Evolutionary conservation across 805 yeast genomes (phyloP), one percentile per base, ranked within the genome.

Genomic region (Lipomyces spencermartinsiae): DNA sequence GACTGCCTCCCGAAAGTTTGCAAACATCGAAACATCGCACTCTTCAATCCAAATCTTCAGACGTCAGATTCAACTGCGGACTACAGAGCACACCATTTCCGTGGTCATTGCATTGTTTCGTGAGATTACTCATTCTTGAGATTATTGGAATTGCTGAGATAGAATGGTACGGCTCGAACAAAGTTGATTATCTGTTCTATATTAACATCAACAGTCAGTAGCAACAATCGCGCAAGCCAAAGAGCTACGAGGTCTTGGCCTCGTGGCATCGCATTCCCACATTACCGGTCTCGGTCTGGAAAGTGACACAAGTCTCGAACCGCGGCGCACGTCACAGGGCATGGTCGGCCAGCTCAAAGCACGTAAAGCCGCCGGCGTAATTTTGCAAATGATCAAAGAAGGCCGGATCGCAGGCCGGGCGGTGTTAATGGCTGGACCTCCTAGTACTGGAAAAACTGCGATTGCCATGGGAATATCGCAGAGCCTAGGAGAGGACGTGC

Each of bases 371-470:
- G 97, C 97, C 22, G 99, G 97, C 66, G 89, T 95, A 55, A 89
- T 95, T 63, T 85, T 94, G 74, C 93, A 91, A 81, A 89, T 95
- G 92, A 92, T 95, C 69, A 93, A 92, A 77, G 93, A 91, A 43
- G 97, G 97, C 62, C 88, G 91, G 73, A 94, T 95, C 80, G 97
- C 98, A 29, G 99, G 99, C 34, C 87, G 98, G 73, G 98, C 98
- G 1, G 95, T 93, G 25, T 81, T 95, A 71, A 84, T 95, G 69
- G 98, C 99, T 0, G 99, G 99, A 54, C 98, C 98, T 10, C 99
- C 99, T 35, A 92, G 97, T 14, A 95, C 99, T 0, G 99, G 99
- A 80, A 95, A 95, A 79, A 95, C 99, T 2, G 99, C 99, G 51
- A 86, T 95, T 74, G 99, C 99, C 14, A 90, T 93, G 90, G 99